A percentile compares a stretch with the other conserved stretches of the same genome.
Evolutionary conservation across 768 basidiomycete species (phyloP).

Genomic region (Filobasidium wieringae): DNA sequence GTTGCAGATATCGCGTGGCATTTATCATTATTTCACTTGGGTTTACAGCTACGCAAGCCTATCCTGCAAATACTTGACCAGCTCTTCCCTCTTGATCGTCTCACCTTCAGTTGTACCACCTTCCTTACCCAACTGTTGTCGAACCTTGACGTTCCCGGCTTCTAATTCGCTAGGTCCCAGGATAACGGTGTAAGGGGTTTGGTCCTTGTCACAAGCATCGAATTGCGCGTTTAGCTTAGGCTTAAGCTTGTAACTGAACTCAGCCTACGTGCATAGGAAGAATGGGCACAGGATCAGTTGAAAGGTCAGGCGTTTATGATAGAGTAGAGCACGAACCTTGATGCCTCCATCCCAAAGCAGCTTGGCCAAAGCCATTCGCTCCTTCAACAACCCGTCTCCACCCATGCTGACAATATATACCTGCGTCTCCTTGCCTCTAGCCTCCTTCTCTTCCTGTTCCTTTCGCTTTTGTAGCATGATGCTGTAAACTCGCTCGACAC

Average conservation of each 20-base stretch:
- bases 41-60: conserved; percentile 16
- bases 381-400: conserved; percentile 64
- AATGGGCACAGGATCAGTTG: conserved; percentile 7
- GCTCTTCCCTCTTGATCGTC: conserved; percentile 51
- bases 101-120: conserved; percentile 52
- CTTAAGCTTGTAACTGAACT: conserved; percentile 84
- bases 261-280: conserved; percentile 61
- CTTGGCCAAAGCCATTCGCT: conserved; percentile 66
- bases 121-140: conserved; percentile 65
- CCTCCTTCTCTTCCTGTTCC: conserved; percentile 45
- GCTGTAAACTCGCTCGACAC: conserved; percentile 84
- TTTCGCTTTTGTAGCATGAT: conserved; percentile 74
- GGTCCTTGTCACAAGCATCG: conserved; percentile 76
- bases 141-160: conserved; percentile 73
- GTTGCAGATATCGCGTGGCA: too few species aligned
- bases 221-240: conserved; percentile 81
- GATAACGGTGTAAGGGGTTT: conserved; percentile 84
- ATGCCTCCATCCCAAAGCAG: conserved; percentile 76
- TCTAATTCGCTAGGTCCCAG: conserved; percentile 77
- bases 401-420: conserved; percentile 87
- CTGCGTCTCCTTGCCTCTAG: conserved; percentile 80
- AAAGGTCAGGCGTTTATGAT: neutral
- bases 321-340: conserved; percentile 47
- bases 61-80: conserved; percentile 51
- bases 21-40: too few species aligned